A percentile compares a stretch with the other conserved stretches of the same genome.
Conservation (phyloP, 2,329 filamentous ascomycete species). For the Aquanectria penicillioides region DNA sequence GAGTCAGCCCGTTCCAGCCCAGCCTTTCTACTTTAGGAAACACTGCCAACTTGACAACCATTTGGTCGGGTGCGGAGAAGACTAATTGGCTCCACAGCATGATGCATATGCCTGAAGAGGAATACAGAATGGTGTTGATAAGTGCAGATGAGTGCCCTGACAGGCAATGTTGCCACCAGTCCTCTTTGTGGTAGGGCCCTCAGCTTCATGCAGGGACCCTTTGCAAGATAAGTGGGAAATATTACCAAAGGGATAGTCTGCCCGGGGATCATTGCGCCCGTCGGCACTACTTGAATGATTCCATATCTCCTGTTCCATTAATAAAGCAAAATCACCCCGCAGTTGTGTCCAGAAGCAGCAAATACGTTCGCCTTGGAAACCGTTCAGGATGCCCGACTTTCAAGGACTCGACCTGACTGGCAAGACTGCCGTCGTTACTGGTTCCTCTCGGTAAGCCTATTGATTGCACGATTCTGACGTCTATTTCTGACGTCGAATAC, state of each 20-base stretch:
- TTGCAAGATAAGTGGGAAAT: too few species aligned
- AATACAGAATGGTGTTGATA: not conserved
- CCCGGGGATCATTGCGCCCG: too few species aligned
- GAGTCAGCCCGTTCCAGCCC: not conserved
- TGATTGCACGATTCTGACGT: not conserved
- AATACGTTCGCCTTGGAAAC: not conserved
- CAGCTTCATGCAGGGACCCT: not conserved
- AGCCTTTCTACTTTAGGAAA: not conserved
- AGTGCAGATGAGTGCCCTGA: not conserved
- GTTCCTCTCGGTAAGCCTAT: conserved; percentile 23
- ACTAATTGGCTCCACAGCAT: not conserved
- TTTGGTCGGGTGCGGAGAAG: too few species aligned
- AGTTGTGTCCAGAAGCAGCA: too few species aligned
- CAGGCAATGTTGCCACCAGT: not conserved
- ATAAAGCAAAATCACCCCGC: too few species aligned
- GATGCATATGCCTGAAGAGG: too few species aligned
- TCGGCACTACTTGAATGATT: too few species aligned
- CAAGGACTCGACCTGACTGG: conserved; percentile 34
- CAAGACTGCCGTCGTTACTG: conserved; percentile 39
- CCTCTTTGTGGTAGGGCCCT: not conserved
- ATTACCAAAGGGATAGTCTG: too few species aligned
- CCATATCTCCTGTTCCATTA: too few species aligned
- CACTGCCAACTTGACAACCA: not conserved
- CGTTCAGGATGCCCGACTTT: conserved; percentile 18
- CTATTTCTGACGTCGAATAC: not conserved